phyloP scores from a whole-genome alignment of 352 stramenopile genomes.

The Phytopythium sindhum region DNA sequence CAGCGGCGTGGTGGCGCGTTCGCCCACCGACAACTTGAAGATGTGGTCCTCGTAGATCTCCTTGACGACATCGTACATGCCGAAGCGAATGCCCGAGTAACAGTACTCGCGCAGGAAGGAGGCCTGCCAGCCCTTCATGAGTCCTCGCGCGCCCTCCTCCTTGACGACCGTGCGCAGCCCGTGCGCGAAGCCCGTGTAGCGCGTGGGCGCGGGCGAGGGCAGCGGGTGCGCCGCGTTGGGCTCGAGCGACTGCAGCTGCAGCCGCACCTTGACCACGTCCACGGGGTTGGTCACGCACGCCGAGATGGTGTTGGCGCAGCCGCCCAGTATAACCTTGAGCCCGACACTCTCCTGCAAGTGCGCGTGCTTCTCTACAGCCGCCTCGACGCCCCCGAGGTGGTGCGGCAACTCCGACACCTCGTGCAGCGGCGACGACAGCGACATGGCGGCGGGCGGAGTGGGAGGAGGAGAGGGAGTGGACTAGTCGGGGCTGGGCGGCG shows the following conservation, averaged over 20 bases:
- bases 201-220: constrained; percentile 20
- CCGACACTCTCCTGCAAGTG: constrained; percentile 51
- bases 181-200: constrained; percentile 52
- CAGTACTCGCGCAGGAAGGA: constrained; percentile 57
- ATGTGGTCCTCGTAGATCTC: constrained; percentile 52
- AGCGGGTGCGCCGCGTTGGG: constrained; percentile 27
- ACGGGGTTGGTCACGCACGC: constrained; percentile 54
- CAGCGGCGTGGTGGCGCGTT: constrained; percentile 36
- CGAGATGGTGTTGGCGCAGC: constrained; percentile 58
- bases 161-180: constrained; percentile 40
- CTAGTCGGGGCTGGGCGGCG: not conserved
- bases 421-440: constrained; percentile 6
- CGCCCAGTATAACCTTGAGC: constrained; percentile 60
- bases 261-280: constrained; percentile 64
- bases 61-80: constrained; percentile 72
- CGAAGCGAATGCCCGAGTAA: constrained; percentile 72
- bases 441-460: not conserved
- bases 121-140: constrained; percentile 54
- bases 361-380: constrained; percentile 28
- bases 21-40: constrained; percentile 29
- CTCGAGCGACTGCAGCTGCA: constrained; percentile 56
- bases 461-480: not conserved
- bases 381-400: constrained; percentile 17
- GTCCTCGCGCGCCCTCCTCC: constrained; percentile 50
- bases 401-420: constrained; percentile 17